These are phyloP conservation scores for Candida orba DNA, from an alignment of 805 yeast genomes.

Conservation along the genomic window DNA sequence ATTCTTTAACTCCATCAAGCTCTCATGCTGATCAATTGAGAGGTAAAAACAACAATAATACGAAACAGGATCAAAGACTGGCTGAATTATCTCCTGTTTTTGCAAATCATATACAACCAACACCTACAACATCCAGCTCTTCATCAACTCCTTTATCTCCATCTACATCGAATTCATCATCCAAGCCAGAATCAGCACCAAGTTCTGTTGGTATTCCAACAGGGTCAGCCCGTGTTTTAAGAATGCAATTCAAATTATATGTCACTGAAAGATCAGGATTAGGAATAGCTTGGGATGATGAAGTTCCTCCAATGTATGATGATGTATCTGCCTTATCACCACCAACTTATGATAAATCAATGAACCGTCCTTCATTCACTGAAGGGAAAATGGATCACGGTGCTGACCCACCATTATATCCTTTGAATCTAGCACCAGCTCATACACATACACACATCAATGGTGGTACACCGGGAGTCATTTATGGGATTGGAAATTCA, in stretches of 20 bases:
- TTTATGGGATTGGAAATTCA: constrained; percentile 38
- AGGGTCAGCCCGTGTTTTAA: constrained; percentile 87
- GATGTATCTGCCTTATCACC: constrained; percentile 81
- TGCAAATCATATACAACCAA: constrained; percentile 28
- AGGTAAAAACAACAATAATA: too few relatives aligned
- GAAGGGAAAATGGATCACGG: constrained; percentile 10
- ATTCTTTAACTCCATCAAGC: constrained; percentile 28
- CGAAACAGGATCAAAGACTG: constrained; percentile 30
- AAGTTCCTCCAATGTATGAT: constrained; percentile 94
- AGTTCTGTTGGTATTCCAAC: constrained; percentile 63
- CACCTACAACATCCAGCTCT: constrained; percentile 17
- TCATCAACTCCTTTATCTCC: constrained; percentile 11
- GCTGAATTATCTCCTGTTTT: constrained; percentile 38
- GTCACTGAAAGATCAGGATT: constrained; percentile 89
- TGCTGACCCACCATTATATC: constrained; percentile 22
- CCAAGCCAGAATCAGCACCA: not conserved
- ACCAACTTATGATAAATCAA: constrained; percentile 56
- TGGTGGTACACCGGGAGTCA: constrained; percentile 29
- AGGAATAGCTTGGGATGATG: constrained; percentile 98
- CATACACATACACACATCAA: constrained; percentile 20
- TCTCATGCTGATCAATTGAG: constrained; percentile 11
- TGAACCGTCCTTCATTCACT: constrained; percentile 4
- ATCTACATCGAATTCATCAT: not conserved
- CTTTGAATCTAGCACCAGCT: constrained; percentile 20
- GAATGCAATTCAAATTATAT: constrained; percentile 88